phyloP scores from a whole-genome alignment of 768 basidiomycete genomes.

The Russula virescens region DNA sequence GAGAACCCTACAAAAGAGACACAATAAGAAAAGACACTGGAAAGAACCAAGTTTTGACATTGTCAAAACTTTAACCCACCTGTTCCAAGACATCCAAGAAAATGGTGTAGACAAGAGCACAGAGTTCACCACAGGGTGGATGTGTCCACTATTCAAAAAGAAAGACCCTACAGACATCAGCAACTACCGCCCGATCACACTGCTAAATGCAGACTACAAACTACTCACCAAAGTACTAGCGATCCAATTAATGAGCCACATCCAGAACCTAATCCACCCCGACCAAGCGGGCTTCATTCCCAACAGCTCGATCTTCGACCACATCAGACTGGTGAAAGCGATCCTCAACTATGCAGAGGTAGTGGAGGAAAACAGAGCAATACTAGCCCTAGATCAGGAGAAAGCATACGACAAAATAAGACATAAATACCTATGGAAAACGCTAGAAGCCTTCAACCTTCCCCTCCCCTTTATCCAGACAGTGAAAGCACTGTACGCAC shows the following conservation, averaged over 20 bases:
- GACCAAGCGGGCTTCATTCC: slow-evolving; percentile 16
- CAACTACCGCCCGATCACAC: slow-evolving; percentile 20
- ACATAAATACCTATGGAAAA: slow-evolving; percentile 19
- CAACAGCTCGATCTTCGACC: not conserved
- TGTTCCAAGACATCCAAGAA: not conserved
- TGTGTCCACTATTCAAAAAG: slow-evolving; percentile 41
- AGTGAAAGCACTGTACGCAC: not conserved
- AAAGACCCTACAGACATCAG: slow-evolving; percentile 13
- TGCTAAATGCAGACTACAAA: slow-evolving; percentile 34
- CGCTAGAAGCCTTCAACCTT: not conserved
- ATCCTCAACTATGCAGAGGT: slow-evolving; percentile 11
- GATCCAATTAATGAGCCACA: not conserved
- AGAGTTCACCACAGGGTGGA: slow-evolving; percentile 31
- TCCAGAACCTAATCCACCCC: not conserved
- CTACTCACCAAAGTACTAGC: slow-evolving; percentile 24
- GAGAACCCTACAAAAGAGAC: not conserved
- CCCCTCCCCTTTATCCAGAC: not conserved
- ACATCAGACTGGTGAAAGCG: not conserved
- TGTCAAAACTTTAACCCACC: not conserved
- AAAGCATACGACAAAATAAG: slow-evolving; percentile 19
- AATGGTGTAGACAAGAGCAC: not conserved
- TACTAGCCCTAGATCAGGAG: slow-evolving; percentile 5
- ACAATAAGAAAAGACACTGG: not conserved
- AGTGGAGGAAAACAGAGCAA: not conserved
- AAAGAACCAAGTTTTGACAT: not conserved